These are phyloP conservation scores for Xylariaceae sp. DNA, from an alignment of 2,329 filamentous ascomycete genomes.

Conservation along the genomic window DNA sequence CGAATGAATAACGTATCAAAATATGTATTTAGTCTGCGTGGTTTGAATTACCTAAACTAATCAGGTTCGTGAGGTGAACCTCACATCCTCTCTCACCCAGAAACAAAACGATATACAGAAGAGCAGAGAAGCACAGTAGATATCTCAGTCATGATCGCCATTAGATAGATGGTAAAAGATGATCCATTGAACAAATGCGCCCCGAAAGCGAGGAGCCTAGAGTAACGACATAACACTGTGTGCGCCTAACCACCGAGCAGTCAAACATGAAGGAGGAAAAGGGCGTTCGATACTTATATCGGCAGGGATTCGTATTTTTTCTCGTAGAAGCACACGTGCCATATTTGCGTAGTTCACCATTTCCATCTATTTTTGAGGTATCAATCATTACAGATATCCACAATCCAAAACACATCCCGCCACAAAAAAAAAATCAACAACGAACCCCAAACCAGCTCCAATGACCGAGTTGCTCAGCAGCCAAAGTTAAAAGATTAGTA, in stretches of 20 bases:
- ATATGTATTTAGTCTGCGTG: too few species aligned
- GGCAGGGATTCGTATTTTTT: not conserved
- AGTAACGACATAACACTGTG: too few species aligned
- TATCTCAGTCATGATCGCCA: too few species aligned
- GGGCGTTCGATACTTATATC: not conserved
- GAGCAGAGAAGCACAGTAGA: too few species aligned
- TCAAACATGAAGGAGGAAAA: not conserved
- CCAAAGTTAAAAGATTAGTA: conserved; percentile 31
- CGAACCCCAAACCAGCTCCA: conserved; percentile 26
- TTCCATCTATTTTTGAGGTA: conserved; percentile 29
- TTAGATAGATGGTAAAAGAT: too few species aligned
- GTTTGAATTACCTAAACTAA: too few species aligned
- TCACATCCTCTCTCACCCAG: too few species aligned
- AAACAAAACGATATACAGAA: too few species aligned
- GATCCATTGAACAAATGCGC: too few species aligned
- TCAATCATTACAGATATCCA: conserved; percentile 30
- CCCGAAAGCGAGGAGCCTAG: too few species aligned
- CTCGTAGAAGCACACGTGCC: conserved; percentile 1
- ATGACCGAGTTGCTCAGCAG: conserved; percentile 26
- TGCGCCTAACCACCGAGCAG: not conserved
- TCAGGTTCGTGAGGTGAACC: too few species aligned
- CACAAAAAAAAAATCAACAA: conserved; percentile 22
- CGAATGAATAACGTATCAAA: too few species aligned
- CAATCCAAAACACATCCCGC: conserved; percentile 16
- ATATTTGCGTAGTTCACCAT: conserved; percentile 18